Base-by-base conservation (phyloP, 163 green algal species). In the Prototheca stagnorum region DNA sequence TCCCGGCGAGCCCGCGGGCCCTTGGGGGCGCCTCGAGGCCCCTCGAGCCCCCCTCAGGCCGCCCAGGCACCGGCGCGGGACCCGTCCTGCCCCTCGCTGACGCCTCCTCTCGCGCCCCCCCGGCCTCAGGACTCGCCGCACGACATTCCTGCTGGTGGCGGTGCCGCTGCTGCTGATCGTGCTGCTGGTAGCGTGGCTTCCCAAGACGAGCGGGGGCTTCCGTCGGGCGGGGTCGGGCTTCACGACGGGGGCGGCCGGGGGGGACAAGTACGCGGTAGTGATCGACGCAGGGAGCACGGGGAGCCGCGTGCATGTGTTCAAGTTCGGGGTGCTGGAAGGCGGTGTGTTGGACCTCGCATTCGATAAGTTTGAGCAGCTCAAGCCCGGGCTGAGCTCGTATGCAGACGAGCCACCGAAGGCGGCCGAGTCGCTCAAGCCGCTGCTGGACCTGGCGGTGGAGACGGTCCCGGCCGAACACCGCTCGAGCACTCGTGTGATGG, bases 271-370 rank as follows among this genome's bases (percentile, higher is more conserved):
- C 60, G 79, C 81, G 12, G 68, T 98, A 2, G 81, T 98, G 4
- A 82, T 98, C 35, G 89, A 98, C 47, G 88, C 88, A 17, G 89
- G 89, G 29, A 88, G 70, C 65, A 98, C 88, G 15, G 88, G 75
- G 36, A 86, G 67, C 56, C 69, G 85, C 22, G 72, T 97, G 29
- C 89, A 98, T 64, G 72, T 94, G 4, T 95, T 92, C 72, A 80
- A 75, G 23, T 95, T 94, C 49, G 35, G 49, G 24, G 15, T 21
- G 17, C 23, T 26, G 17, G 35, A 9, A 19, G 57, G 58, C 20
- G 35, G 43, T 20, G 11, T 12, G 12, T 26, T 45, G 29, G 46
- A 61, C 42, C 37, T 69, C 19, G 19, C 54, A 12, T 77, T 54
- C 22, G 85, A 95, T 61, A 81, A 77, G n/a, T 96, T 96, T 60